Evolutionary conservation across 768 basidiomycete species (phyloP).

Genomic region (Leucocoprinus birnbaumii): DNA sequence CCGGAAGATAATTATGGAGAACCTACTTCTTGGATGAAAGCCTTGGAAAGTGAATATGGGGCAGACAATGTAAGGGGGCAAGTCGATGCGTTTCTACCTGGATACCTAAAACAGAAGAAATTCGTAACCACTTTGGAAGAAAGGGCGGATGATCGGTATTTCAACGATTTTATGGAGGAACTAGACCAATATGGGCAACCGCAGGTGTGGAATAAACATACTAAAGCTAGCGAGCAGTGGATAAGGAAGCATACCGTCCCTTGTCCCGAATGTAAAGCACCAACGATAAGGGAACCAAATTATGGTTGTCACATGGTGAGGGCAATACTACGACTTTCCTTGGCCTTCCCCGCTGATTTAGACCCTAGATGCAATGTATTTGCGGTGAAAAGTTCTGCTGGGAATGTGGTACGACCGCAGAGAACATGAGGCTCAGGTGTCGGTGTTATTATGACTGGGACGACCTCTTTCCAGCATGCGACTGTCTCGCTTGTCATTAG

Average conservation of each 20-base stretch:
- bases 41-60: neutral
- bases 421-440: neutral
- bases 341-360: too few relatives aligned
- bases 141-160: neutral
- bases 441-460: too few relatives aligned
- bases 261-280: constrained; percentile 8
- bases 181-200: neutral
- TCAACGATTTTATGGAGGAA: neutral
- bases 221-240: neutral
- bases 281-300: neutral
- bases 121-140: neutral
- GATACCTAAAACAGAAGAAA: neutral
- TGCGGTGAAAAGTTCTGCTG: neutral
- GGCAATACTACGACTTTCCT: neutral
- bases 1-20: neutral
- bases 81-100: neutral
- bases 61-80: neutral
- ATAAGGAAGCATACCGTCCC: constrained; percentile 5
- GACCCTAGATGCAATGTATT: too few relatives aligned
- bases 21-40: neutral
- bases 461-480: too few relatives aligned
- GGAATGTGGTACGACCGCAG: neutral
- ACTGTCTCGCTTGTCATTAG: too few relatives aligned
- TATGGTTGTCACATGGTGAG: constrained; percentile 8
- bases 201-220: neutral